Base-by-base conservation (phyloP, 805 yeast species). In the Yarrowia yakushimensis region DNA sequence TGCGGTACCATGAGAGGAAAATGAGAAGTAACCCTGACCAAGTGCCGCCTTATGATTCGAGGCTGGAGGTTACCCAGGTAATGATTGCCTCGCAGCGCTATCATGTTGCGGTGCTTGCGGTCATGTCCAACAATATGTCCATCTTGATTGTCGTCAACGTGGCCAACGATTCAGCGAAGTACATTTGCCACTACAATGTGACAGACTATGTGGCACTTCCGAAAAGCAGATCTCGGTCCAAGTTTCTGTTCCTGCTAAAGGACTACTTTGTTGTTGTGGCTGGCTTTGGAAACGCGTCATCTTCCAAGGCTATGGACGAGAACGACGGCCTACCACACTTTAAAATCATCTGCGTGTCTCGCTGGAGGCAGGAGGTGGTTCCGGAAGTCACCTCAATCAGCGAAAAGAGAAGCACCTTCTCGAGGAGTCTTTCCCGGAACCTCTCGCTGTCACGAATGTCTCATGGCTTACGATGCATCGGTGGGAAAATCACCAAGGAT, bases 151-250 rank as follows among this genome's bases (percentile, higher is more conserved):
- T 50, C 5, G 48, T 20, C 15, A 36, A 41, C 20, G 61, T 55
- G 2, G 50, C 27, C 18, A 25, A n/a, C 22, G 46, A 37, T 11
- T 28, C 46, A 1, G 36, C 34, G 17, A 55, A 30, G 17, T 28
- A 39, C 36, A 55, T 55, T 15, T 41, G 46, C 50, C 50, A 55
- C 17, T 39, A 37, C 61, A 28, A 55, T 17, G 50, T 41, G 12
- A 30, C 50, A 10, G 23, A 55, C 13, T 28, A 37, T 30, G 37
- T 37, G 27, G 23, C 34, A n/a, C 20, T 39, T 18, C 50, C 46
- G 15, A 39, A 55, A 27, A 20, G 27, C 50, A 9, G 46, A 17
- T 37, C 61, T 4, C 50, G 61, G 17, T 39, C 61, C 28, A 55
- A 39, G 12, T 41, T 28, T 20, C n/a, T 39, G 22, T 37, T 39